Evolutionary conservation across 2,329 filamentous ascomycete genomes (phyloP).

Genomic region (Davidsoniella virescens): DNA sequence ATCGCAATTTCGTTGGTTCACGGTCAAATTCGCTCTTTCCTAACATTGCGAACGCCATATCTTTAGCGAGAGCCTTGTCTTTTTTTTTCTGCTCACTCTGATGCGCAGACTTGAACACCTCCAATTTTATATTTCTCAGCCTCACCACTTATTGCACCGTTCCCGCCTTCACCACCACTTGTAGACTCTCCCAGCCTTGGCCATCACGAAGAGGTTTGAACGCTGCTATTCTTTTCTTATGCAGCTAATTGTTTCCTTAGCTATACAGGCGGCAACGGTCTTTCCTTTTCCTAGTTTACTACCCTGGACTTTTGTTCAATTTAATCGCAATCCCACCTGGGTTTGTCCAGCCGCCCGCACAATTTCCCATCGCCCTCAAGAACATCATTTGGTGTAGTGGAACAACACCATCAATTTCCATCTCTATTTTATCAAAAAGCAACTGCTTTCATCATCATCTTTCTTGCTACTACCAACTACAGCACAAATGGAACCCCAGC

Average conservation of each 20-base stretch:
- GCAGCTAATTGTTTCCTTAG: no score
- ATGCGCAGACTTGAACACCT: background rate
- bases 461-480: background rate
- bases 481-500: conserved; percentile 25
- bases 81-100: background rate
- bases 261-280: no score
- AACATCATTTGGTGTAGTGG: no score
- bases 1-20: conserved; percentile 9
- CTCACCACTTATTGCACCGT: background rate
- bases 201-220: no score
- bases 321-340: no score
- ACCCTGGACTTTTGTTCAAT: no score
- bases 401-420: no score
- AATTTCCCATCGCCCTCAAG: no score
- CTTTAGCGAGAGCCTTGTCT: conserved; percentile 1
- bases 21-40: background rate
- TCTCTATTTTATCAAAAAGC: background rate
- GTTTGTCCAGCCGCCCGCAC: no score
- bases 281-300: no score
- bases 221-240: no score
- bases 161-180: background rate
- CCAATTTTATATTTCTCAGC: background rate
- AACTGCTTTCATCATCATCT: conserved; percentile 1
- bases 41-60: background rate
- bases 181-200: background rate